Evolutionary conservation across 345 rosid genomes (phyloP).

Genomic region (Nephelium lappaceum): DNA sequence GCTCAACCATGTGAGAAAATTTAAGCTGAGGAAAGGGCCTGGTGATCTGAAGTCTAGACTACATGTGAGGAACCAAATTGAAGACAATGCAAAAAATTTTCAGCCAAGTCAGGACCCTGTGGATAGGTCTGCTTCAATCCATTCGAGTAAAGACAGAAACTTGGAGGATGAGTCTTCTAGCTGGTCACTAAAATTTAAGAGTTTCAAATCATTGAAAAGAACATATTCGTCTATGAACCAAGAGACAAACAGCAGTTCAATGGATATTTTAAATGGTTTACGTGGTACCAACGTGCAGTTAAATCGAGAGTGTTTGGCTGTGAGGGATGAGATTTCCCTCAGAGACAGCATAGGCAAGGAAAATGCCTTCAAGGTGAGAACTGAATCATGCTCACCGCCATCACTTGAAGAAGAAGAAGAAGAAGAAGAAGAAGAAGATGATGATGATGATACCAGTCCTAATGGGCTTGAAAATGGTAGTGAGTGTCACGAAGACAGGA

Average conservation of each 20-base stretch:
- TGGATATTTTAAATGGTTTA: slow-evolving; percentile 18
- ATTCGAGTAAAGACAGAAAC: slow-evolving; percentile 23
- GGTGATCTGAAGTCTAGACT: slow-evolving; percentile 25
- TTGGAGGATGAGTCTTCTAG: slow-evolving; percentile 27
- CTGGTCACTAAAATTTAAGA: slow-evolving; percentile 27
- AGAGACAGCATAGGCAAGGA: slow-evolving; percentile 28
- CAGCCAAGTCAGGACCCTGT: slow-evolving; percentile 21
- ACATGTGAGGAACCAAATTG: slow-evolving; percentile 20
- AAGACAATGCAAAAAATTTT: slow-evolving; percentile 26
- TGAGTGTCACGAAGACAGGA: slow-evolving; percentile 21
- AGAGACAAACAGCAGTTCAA: slow-evolving; percentile 36
- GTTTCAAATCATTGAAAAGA: slow-evolving; percentile 32
- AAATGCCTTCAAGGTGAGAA: slow-evolving; percentile 37
- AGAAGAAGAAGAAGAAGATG: slow-evolving; percentile 35
- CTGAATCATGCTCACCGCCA: slow-evolving; percentile 34
- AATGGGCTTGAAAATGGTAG: slow-evolving; percentile 32
- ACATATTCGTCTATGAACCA: slow-evolving; percentile 31
- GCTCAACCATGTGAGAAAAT: slow-evolving; percentile 20
- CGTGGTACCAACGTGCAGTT: slow-evolving; percentile 17
- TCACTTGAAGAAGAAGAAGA: slow-evolving; percentile 28
- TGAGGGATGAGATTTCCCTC: slow-evolving; percentile 25
- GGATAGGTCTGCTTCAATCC: slow-evolving; percentile 30
- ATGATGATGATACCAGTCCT: slow-evolving; percentile 32
- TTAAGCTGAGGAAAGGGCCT: slow-evolving; percentile 28
- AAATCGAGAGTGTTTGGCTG: slow-evolving; percentile 19